These are phyloP conservation scores for Voacanga thouarsii DNA, from an alignment of 257 asterid genomes.

Conservation along the genomic window DNA sequence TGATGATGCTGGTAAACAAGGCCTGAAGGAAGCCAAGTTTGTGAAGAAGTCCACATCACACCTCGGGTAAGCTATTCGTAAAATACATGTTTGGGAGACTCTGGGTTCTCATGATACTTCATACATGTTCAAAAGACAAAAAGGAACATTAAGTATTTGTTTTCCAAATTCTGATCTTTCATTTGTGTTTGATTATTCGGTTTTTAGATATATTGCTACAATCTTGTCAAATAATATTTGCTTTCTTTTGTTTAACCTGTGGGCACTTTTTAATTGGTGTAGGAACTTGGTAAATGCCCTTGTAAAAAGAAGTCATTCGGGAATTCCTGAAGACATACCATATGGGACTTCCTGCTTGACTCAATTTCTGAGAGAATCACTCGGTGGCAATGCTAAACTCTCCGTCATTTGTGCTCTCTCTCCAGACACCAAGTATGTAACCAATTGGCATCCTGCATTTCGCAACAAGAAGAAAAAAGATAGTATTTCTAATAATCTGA, in stretches of 20 bases:
- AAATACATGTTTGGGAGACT: not conserved
- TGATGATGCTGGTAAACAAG: conserved; percentile 68
- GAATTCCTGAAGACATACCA: conserved; percentile 41
- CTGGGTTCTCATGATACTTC: not conserved
- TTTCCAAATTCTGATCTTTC: not conserved
- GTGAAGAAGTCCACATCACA: conserved; percentile 85
- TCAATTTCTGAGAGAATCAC: conserved; percentile 66
- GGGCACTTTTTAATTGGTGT: conserved; percentile 15
- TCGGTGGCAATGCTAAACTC: conserved; percentile 81
- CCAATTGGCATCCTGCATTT: not conserved
- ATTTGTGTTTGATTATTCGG: not conserved
- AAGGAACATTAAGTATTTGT: not conserved
- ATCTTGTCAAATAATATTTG: not conserved
- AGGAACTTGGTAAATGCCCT: conserved; percentile 70
- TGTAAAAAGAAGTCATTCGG: conserved; percentile 40
- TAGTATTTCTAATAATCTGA: not conserved
- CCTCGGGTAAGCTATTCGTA: conserved; percentile 75
- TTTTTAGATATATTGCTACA: not conserved
- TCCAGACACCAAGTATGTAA: conserved; percentile 54
- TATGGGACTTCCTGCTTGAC: conserved; percentile 57
- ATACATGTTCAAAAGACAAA: not conserved
- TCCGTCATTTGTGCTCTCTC: conserved; percentile 60
- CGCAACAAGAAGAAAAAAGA: not conserved
- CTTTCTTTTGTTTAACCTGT: not conserved
- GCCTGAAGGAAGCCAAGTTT: conserved; percentile 72